Evolutionary conservation across 73 alveolate genomes (phyloP).

Genomic region (Paramecium bursaria): DNA sequence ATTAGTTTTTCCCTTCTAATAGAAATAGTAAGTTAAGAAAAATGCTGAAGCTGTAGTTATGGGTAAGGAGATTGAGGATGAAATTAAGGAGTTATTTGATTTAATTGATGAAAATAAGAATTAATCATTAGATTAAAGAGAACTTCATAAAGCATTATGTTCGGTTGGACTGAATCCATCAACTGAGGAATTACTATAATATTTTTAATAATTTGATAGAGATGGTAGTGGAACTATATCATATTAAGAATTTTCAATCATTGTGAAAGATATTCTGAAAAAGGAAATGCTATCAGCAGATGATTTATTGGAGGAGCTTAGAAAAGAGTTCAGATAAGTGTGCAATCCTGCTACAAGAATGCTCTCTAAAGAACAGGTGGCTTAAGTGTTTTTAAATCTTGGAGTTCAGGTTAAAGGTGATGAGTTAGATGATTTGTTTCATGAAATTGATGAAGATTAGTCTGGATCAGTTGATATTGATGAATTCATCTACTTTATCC

Average conservation of each 20-base stretch:
- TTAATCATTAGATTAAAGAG: constrained; percentile 55
- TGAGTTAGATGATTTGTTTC: constrained; percentile 62
- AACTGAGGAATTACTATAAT: constrained; percentile 43
- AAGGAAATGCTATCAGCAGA: constrained; percentile 67
- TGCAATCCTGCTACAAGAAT: constrained; percentile 60
- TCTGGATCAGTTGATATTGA: constrained; percentile 70
- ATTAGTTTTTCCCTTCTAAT: constrained; percentile 19
- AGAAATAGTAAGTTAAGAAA: constrained; percentile 48
- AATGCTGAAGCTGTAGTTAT: constrained; percentile 45
- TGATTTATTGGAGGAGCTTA: constrained; percentile 65
- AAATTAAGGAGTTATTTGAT: constrained; percentile 46
- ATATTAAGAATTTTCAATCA: constrained; percentile 45
- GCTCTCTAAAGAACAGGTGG: constrained; percentile 51
- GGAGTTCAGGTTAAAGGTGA: constrained; percentile 41
- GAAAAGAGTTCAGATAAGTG: constrained; percentile 58
- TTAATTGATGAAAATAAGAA: constrained; percentile 62
- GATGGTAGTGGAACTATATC: constrained; percentile 65
- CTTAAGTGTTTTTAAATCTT: constrained; percentile 61
- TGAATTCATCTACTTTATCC: constrained; percentile 60
- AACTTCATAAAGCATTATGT: constrained; percentile 30
- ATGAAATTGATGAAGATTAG: constrained; percentile 63
- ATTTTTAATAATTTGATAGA: constrained; percentile 59
- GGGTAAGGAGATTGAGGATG: constrained; percentile 57
- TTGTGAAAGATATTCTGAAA: constrained; percentile 53
- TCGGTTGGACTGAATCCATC: constrained; percentile 60